These are phyloP conservation scores for Exophiala dermatitidis DNA, from an alignment of 2,329 filamentous ascomycete genomes.

Conservation along the genomic window DNA sequence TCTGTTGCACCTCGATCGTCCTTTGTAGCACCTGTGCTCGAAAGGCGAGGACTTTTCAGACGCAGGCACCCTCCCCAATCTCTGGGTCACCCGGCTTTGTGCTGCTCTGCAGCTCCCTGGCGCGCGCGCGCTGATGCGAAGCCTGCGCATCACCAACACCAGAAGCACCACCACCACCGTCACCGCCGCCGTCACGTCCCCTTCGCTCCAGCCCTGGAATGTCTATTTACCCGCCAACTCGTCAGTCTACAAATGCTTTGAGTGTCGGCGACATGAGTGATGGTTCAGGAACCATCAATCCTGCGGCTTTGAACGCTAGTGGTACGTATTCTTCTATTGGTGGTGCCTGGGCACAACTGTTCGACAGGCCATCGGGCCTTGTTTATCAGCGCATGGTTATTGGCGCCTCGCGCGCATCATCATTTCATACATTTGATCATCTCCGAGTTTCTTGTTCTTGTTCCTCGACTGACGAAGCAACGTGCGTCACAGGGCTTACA, in stretches of 20 bases:
- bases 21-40: slow-evolving; percentile 15
- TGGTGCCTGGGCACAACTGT: slow-evolving; percentile 8
- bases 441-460: neutral
- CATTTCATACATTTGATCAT: slow-evolving; percentile 9
- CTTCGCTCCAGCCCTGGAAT: slow-evolving; percentile 18
- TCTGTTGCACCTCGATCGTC: slow-evolving; percentile 18
- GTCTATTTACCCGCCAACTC: slow-evolving; percentile 42
- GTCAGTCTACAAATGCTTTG: slow-evolving; percentile 52
- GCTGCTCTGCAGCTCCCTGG: slow-evolving; percentile 21
- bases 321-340: slow-evolving; percentile 45
- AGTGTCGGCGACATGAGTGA: slow-evolving; percentile 51
- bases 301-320: slow-evolving; percentile 72
- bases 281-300: slow-evolving; percentile 85
- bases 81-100: slow-evolving; percentile 22
- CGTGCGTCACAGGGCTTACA: slow-evolving; percentile 33
- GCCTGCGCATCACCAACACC: slow-evolving; percentile 23
- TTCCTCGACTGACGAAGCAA: slow-evolving; percentile 31
- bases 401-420: slow-evolving; percentile 15
- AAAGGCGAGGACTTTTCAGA: slow-evolving; percentile 14
- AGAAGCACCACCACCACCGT: slow-evolving; percentile 4
- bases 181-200: slow-evolving; percentile 12
- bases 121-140: slow-evolving; percentile 23
- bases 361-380: slow-evolving; percentile 3
- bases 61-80: slow-evolving; percentile 22
- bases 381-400: slow-evolving; percentile 5